A percentile compares a stretch with the other conserved stretches of the same genome.
Conservation (phyloP, 495 filamentous ascomycete genomes). For the Hamigera avellanea region DNA sequence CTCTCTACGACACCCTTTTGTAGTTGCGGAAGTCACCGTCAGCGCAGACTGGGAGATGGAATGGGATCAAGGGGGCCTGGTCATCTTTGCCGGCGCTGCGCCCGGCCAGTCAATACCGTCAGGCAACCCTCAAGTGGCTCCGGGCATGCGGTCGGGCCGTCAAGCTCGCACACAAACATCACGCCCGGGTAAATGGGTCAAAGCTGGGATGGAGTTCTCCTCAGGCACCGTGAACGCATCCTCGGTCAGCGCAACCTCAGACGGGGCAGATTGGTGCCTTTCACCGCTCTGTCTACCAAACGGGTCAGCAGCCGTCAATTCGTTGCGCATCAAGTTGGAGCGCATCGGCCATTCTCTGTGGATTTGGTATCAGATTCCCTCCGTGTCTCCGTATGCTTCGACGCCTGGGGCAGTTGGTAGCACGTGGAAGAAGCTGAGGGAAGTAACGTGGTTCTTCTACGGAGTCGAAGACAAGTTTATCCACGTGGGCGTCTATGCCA, state of each 20-base stretch:
- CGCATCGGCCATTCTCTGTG: slow-evolving; percentile 43
- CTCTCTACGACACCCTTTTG: slow-evolving; percentile 39
- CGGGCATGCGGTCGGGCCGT: slow-evolving; percentile 6
- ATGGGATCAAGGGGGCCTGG: slow-evolving; percentile 60
- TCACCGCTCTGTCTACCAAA: slow-evolving; percentile 27
- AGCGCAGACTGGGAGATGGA: slow-evolving; percentile 47
- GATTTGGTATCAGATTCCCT: slow-evolving; percentile 44
- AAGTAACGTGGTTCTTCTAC: slow-evolving; percentile 51
- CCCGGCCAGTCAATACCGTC: slow-evolving; percentile 38
- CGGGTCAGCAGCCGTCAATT: slow-evolving; percentile 17
- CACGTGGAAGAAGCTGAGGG: slow-evolving; percentile 45
- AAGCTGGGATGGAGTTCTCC: slow-evolving; percentile 46
- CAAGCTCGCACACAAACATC: slow-evolving; percentile 1
- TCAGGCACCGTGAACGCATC: slow-evolving; percentile 40
- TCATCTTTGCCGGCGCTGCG: slow-evolving; percentile 64
- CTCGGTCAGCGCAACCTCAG: slow-evolving; percentile 42
- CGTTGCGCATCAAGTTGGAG: slow-evolving; percentile 47
- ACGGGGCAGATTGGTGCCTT: slow-evolving; percentile 46
- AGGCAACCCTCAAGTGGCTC: slow-evolving; percentile 6
- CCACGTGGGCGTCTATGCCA: slow-evolving; percentile 45
- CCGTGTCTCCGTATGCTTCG: slow-evolving; percentile 20
- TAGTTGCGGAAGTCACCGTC: slow-evolving; percentile 47
- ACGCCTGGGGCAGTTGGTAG: slow-evolving; percentile 30
- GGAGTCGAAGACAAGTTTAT: slow-evolving; percentile 48
- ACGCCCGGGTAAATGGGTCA: slow-evolving; percentile 44